These are phyloP conservation scores for Asterella californica DNA, from an alignment of 225 moss, liverwort and hornwort genomes.

Conservation along the genomic window DNA sequence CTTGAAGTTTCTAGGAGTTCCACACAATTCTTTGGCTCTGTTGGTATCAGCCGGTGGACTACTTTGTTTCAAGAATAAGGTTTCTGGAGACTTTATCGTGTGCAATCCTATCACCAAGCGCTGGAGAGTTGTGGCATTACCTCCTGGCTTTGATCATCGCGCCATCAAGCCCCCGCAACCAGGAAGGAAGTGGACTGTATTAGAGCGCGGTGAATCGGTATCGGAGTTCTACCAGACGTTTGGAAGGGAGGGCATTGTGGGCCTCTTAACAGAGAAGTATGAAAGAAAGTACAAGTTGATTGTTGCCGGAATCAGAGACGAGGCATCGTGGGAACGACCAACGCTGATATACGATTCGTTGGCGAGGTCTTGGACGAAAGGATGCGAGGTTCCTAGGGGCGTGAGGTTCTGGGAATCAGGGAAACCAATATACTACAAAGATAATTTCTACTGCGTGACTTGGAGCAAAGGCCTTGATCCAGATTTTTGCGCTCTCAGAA, in stretches of 20 bases:
- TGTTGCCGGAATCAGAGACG: constrained; percentile 29
- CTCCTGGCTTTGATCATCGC: constrained; percentile 25
- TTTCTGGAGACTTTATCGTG: constrained; percentile 28
- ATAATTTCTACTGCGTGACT: constrained; percentile 32
- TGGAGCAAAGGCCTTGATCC: constrained; percentile 31
- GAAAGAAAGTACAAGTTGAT: constrained; percentile 33
- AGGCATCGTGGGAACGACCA: constrained; percentile 2
- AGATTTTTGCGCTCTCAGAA: constrained; percentile 19
- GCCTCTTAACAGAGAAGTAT: constrained; percentile 33
- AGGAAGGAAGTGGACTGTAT: constrained; percentile 18
- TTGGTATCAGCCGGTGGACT: constrained; percentile 34
- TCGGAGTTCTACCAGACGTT: constrained; percentile 29
- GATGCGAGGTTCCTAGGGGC: constrained; percentile 32
- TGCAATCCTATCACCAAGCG: constrained; percentile 41
- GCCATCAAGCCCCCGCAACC: constrained; percentile 24
- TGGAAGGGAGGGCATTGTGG: constrained; percentile 36
- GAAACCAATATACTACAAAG: constrained; percentile 34
- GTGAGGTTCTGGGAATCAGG: constrained; percentile 39
- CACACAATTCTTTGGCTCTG: constrained; percentile 18
- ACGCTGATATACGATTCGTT: constrained; percentile 36
- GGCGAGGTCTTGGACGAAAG: constrained; percentile 18
- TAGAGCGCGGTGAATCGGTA: not conserved
- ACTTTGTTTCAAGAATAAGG: constrained; percentile 36
- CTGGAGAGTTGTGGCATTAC: constrained; percentile 28
- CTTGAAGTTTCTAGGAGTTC: constrained; percentile 24